Evolutionary conservation across 306 rosid species (phyloP), one percentile per base, ranked within the genome.

Genomic region (Prosopis cineraria): DNA sequence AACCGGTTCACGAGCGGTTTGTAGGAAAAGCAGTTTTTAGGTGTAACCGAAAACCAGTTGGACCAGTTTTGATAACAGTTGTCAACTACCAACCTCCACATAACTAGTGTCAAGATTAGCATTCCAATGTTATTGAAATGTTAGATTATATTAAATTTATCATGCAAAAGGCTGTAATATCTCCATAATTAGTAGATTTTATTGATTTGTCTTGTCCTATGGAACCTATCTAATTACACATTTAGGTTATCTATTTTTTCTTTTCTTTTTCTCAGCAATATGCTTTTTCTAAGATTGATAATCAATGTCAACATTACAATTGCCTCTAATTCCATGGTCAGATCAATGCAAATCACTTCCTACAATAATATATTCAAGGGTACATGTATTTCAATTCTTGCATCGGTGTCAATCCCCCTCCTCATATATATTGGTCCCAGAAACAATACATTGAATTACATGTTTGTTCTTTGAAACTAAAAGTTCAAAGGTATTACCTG

Each of bases 401-500:
- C 52, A 16, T 20, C 52, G 5, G 22, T 16, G 20, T 17, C 53
- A n/a, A 50, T 19, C 4, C 25, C 25, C 11, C 10, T 7, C 9
- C 25, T 3, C 20, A 17, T n/a, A 50, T 50, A 19, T n/a, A 50
- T 50, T 6, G 56, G 1, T 50, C 20, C 10, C 24, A 52, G 14
- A 52, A 20, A 52, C 25, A 52, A 56, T 1, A 55, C 14, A 56
- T 30, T 11, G 11, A 56, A 27, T 24, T 25, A 56, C 63, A 24
- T 56, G 63, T 56, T 22, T 56, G 25, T 52, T 8, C 29, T n/a
- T 52, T 52, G 59, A 52, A 52, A 52, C 27, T 11, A 78, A 20
- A 75, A 20, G 33, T 72, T 65, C 55, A 37, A 50, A 80, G 77
- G 47, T 62, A 75, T 80, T 86, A 96, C 99, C 99, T 93, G 90